These are phyloP conservation scores for Curvularia eragrostidis DNA, from an alignment of 2,329 filamentous ascomycete genomes.

Conservation along the genomic window DNA sequence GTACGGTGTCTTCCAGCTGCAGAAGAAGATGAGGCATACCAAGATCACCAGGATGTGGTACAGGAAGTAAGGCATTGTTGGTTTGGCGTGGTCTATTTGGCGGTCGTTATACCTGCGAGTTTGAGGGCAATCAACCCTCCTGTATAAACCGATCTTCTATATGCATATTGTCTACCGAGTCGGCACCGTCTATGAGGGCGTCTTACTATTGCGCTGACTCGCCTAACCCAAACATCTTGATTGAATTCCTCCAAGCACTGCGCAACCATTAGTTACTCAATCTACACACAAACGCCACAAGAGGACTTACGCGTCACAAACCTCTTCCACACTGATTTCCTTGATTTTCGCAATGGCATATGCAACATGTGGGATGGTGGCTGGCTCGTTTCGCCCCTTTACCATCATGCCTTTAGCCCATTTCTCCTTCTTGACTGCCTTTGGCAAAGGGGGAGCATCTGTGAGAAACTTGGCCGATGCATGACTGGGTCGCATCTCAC, in stretches of 20 bases:
- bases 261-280: conserved; percentile 7
- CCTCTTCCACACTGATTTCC: conserved; percentile 76
- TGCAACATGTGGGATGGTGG: conserved; percentile 84
- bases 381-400: conserved; percentile 94
- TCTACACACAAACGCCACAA: neutral
- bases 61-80: conserved; percentile 53
- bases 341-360: conserved; percentile 88
- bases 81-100: conserved; percentile 21
- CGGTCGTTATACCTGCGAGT: conserved; percentile 31
- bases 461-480: conserved; percentile 78
- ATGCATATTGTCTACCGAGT: conserved; percentile 15
- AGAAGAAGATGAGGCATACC: conserved; percentile 75
- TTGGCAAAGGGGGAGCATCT: conserved; percentile 74
- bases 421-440: conserved; percentile 93
- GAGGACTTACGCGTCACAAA: conserved; percentile 74
- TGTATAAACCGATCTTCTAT: conserved; percentile 24
- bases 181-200: neutral
- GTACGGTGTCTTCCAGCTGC: conserved; percentile 74
- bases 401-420: conserved; percentile 88
- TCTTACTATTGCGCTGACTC: conserved; percentile 26
- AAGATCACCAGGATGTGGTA: conserved; percentile 66
- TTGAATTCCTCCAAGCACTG: conserved; percentile 50
- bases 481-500: conserved; percentile 89
- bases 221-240: conserved; percentile 51
- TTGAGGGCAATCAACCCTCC: conserved; percentile 17